Base-by-base conservation (phyloP, 2,329 filamentous ascomycete genomes). In the Arthroderma sp. region DNA sequence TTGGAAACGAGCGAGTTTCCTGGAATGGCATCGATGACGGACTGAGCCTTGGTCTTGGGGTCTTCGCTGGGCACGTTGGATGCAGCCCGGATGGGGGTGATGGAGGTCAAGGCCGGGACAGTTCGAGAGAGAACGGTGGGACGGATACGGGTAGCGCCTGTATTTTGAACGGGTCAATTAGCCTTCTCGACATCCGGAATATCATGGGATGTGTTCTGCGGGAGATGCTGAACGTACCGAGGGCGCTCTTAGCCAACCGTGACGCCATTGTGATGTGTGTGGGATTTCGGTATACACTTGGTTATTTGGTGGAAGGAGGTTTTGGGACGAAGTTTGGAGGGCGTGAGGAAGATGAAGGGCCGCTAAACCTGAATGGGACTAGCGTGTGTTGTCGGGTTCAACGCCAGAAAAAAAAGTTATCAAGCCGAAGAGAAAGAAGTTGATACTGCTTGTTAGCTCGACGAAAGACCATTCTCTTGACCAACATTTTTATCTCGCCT, bases 21-120 rank as follows among this genome's bases (percentile, higher is more conserved):
- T 61, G 91, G 91, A 44, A 98, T 78, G 52, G 88, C 74, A 61
- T 98, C 87, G 62, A 98, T 74, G 69, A 98, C 84, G 53, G 87
- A 94, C 73, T 93, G 84, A 49, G 91, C 91, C 79, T 94, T 94
- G 74, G 84, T 85, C 77, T 94, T 88, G 64, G 93, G 89, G 61
- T 94, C 85, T 69, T 91, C 80, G 58, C 80, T 68, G 51, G 88
- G 85, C 45, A 89, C 78, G 65, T 80, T 82, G 62, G 85, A 88
- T 59, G 77, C 72, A 65, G 78, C 75, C 64, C 85, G 82, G 62
- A 71, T 74, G 56, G 77, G 70, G 59, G 80, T 76, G 62, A 83
- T 75, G 56, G 79, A 73, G 64, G 77, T 74, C 70, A 89, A 67
- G 64, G 84, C 79, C 68, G 85, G 83, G 61, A 88, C 69, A 62